phyloP scores from a whole-genome alignment of 495 filamentous ascomycete species.

The Neurospora sp. region DNA sequence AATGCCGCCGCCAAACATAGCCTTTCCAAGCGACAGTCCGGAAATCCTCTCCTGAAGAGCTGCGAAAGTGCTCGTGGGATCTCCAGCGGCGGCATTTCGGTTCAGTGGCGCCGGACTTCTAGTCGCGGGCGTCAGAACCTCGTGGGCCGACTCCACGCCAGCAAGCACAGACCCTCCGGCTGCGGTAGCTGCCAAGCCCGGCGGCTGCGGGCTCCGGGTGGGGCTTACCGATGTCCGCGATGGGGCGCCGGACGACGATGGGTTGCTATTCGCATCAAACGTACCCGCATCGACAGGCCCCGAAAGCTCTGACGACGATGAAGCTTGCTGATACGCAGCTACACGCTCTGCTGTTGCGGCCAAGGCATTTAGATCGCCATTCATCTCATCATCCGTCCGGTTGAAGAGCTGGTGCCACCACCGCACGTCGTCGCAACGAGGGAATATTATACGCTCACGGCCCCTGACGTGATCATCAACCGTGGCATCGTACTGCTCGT shows the following conservation, averaged over 20 bases:
- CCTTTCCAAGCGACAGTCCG: slow-evolving; percentile 32
- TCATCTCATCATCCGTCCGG: slow-evolving; percentile 85
- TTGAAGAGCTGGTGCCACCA: slow-evolving; percentile 94
- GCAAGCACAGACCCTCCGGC: slow-evolving; percentile 33
- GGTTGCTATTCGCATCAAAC: slow-evolving; percentile 7
- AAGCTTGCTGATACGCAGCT: slow-evolving; percentile 12
- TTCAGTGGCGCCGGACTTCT: slow-evolving; percentile 23
- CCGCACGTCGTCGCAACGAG: slow-evolving; percentile 51
- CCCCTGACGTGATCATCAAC: slow-evolving; percentile 70
- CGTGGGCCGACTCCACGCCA: slow-evolving; percentile 30
- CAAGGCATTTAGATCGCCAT: slow-evolving; percentile 47
- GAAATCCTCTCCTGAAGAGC: slow-evolving; percentile 38
- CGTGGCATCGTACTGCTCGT: slow-evolving; percentile 62
- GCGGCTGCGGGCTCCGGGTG: slow-evolving; percentile 23
- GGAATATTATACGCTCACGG: slow-evolving; percentile 77
- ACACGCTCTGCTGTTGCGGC: slow-evolving; percentile 24
- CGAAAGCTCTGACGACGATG: slow-evolving; percentile 11
- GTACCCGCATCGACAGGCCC: slow-evolving; percentile 3
- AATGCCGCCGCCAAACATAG: slow-evolving; percentile 15
- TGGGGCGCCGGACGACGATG: slow-evolving; percentile 10
- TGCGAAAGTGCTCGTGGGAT: slow-evolving; percentile 28
- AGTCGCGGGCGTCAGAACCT: slow-evolving; percentile 25
- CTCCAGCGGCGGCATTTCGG: slow-evolving; percentile 32
- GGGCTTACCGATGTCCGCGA: slow-evolving; percentile 13
- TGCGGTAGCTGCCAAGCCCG: slow-evolving; percentile 14